These are phyloP conservation scores for Agaricales sp. DNA, from an alignment of 1,284 basidiomycete genomes.

Conservation along the genomic window DNA sequence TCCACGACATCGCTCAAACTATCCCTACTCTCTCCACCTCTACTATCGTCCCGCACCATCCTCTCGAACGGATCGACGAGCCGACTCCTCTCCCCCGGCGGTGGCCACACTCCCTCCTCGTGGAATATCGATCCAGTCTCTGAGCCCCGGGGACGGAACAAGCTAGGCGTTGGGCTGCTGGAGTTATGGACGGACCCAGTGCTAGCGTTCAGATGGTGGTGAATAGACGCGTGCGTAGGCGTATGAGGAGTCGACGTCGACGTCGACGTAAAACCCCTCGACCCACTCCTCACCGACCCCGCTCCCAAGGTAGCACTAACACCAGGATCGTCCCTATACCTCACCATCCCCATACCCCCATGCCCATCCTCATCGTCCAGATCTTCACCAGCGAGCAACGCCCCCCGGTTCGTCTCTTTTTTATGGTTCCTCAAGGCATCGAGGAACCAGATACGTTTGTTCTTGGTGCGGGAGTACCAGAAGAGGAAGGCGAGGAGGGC, in stretches of 20 bases:
- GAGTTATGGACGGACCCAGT: background rate
- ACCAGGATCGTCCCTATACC: background rate
- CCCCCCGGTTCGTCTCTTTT: no score
- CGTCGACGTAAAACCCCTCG: no score
- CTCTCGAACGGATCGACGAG: background rate
- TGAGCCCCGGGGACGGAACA: background rate
- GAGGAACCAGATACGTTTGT: background rate
- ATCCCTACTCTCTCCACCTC: background rate
- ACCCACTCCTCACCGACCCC: background rate
- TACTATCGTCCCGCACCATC: no score
- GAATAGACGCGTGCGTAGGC: no score
- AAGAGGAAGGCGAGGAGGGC: background rate
- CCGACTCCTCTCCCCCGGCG: background rate
- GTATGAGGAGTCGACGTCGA: no score
- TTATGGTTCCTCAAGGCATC: background rate
- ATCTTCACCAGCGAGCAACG: background rate
- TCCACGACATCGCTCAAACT: background rate
- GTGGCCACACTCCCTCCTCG: background rate
- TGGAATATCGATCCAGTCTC: background rate
- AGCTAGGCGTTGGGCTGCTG: background rate
- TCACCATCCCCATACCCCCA: background rate
- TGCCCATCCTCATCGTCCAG: background rate
- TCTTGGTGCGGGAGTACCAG: background rate
- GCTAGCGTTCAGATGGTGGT: no score
- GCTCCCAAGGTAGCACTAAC: background rate